phyloP scores from a whole-genome alignment of 2,329 filamentous ascomycete species.

The Ophiostoma sp. region DNA sequence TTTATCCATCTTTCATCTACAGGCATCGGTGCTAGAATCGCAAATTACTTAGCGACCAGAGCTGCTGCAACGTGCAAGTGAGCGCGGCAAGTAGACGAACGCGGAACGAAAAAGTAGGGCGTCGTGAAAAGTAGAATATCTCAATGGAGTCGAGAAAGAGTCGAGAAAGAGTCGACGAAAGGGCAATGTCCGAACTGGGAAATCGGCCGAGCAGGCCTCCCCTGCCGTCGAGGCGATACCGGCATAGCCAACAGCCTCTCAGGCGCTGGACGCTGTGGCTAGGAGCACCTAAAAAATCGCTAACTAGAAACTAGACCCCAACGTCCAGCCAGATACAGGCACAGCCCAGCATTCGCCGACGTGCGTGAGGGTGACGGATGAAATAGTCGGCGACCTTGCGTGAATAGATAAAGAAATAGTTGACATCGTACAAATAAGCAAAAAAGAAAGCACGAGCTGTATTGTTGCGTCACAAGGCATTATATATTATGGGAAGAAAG shows the following conservation, averaged over 20 bases:
- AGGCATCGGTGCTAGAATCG: too few relatives aligned
- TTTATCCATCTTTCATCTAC: too few relatives aligned
- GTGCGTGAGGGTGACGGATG: background rate
- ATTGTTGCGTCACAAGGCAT: too few relatives aligned
- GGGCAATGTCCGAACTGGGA: background rate
- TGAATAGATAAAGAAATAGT: too few relatives aligned
- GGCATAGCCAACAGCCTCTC: too few relatives aligned
- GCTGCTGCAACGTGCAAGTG: background rate
- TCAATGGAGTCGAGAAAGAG: background rate
- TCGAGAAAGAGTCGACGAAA: background rate
- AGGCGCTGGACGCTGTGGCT: too few relatives aligned
- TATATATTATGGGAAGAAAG: too few relatives aligned
- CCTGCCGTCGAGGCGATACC: too few relatives aligned
- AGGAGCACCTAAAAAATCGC: too few relatives aligned
- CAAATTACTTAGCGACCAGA: too few relatives aligned
- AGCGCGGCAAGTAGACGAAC: background rate
- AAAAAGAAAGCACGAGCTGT: too few relatives aligned
- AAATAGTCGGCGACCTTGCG: slow-evolving; percentile 1
- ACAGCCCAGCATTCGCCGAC: background rate
- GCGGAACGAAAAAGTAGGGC: background rate
- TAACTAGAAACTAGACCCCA: background rate
- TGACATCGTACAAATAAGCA: too few relatives aligned
- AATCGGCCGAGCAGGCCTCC: background rate
- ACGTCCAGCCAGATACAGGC: background rate
- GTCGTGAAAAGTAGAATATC: background rate